Evolutionary conservation across 192 early-diverging fungal species (phyloP), one percentile per base, ranked within the genome.

Genomic region (Coemansia brasiliensis): DNA sequence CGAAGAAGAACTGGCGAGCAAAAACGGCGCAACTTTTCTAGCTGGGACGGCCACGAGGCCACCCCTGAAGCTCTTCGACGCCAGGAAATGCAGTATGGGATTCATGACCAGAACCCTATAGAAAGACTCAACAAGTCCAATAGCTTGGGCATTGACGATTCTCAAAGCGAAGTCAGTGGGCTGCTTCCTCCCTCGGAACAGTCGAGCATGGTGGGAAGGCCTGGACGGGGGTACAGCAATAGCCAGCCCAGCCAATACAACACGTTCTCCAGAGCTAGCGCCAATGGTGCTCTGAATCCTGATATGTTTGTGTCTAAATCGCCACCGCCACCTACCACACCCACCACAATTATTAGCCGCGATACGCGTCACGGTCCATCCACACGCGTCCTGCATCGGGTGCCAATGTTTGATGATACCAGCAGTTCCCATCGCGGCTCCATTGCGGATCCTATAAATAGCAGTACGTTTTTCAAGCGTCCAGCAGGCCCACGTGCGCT

Each of bases 11-110:
- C 42, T 18, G 16, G 20, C 3, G 32, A 55, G 52, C 4, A 45
- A 21, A 24, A 21, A 12, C 41, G 39, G 3, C 69, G 63, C 42
- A 52, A 43, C 11, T 35, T 74, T 8, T 59, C 73, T 3, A 55
- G 63, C 25, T 78, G 74, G 74, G 74, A 78, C 43, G 74, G 63
- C 10, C 63, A 68, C 20, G 74, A 78, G 39, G 68, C 67, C 5
- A 78, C 74, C 21, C 44, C 50, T 5, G 67, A 66, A 18, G 58
- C 53, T 8, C 43, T 78, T 64, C 52, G 60, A 11, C 57, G 17
- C 21, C 74, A 78, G 60, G 74, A 78, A 41, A 39, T 32, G 45
- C 32, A 49, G 49, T 66, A 57, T 35, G 45, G 60, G 16, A 20
- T 20, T 9, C 38, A 16, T 2, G 40, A 13, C 25, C 51, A 38